phyloP scores from a whole-genome alignment of 2,329 filamentous ascomycete genomes.

The Zymoseptoria crescenta region DNA sequence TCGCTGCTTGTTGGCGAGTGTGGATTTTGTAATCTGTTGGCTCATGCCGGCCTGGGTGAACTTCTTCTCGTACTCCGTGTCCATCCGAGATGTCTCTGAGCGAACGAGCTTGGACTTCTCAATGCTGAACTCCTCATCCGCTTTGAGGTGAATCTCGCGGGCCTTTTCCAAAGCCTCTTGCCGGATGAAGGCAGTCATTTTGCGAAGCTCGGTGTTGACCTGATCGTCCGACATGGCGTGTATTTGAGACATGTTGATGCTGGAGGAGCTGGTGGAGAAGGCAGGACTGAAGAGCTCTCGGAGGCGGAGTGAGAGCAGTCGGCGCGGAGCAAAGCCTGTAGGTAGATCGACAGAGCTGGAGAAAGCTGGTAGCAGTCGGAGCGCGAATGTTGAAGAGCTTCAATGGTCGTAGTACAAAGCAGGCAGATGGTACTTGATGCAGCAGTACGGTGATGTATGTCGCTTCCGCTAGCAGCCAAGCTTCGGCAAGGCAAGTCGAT shows the following conservation, averaged over 20 bases:
- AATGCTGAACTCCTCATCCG: constrained; percentile 97
- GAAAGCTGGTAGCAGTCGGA: neutral
- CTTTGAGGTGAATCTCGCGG: constrained; percentile 94
- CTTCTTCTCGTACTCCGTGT: constrained; percentile 92
- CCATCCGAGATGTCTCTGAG: constrained; percentile 88
- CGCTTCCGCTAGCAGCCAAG: too few relatives aligned
- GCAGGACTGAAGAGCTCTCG: constrained; percentile 8
- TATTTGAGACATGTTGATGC: constrained; percentile 70
- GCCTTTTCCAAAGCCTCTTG: constrained; percentile 97
- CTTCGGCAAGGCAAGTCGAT: neutral
- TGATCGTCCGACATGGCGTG: constrained; percentile 96
- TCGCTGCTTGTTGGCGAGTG: constrained; percentile 90
- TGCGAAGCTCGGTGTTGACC: constrained; percentile 97
- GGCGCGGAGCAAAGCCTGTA: neutral
- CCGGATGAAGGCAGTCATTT: constrained; percentile 99
- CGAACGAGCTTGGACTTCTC: constrained; percentile 98
- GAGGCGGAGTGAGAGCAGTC: neutral
- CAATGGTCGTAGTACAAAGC: neutral
- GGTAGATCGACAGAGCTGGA: neutral
- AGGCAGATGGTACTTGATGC: neutral
- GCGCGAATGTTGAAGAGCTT: neutral
- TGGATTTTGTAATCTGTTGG: constrained; percentile 96
- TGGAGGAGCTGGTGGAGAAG: constrained; percentile 1
- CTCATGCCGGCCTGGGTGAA: constrained; percentile 98
- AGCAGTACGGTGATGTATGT: neutral